Conservation (phyloP, 2,329 filamentous ascomycete species). For the Pseudocercospora crystallina region DNA sequence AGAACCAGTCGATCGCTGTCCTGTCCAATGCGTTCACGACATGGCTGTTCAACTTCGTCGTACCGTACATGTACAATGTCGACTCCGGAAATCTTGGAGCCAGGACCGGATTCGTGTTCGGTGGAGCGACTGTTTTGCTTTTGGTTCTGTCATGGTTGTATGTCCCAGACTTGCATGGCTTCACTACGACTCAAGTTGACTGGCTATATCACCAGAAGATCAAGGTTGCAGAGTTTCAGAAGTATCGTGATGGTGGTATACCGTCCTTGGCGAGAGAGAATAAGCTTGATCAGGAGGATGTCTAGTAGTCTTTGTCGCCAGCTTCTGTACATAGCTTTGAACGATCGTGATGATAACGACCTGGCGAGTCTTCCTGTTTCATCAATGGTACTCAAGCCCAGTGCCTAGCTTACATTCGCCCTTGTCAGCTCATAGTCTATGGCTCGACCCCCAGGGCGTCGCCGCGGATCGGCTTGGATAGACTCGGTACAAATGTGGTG, state of each 20-base stretch:
- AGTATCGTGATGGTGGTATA: background rate
- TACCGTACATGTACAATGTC: constrained; percentile 3
- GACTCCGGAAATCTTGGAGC: background rate
- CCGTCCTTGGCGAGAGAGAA: too few species aligned
- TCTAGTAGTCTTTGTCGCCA: too few species aligned
- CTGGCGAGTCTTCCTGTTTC: too few species aligned
- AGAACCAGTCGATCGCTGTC: constrained; percentile 2
- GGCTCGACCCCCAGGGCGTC: too few species aligned
- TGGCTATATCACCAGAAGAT: constrained; percentile 2
- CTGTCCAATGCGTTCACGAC: constrained; percentile 1
- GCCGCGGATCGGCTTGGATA: too few species aligned
- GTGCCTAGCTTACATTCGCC: too few species aligned
- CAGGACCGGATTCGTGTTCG: background rate
- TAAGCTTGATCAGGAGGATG: too few species aligned
- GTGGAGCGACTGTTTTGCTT: background rate
- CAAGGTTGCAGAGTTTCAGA: background rate
- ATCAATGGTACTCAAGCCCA: too few species aligned
- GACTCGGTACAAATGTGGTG: too few species aligned
- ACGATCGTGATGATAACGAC: too few species aligned
- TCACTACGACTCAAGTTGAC: background rate
- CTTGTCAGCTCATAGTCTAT: too few species aligned
- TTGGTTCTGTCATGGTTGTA: background rate
- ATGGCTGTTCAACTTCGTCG: constrained; percentile 2
- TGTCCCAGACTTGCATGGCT: background rate
- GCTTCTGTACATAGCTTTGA: too few species aligned